Evolutionary conservation across 345 rosid genomes (phyloP), one percentile per base, ranked within the genome.

Genomic region (Corchorus olitorius): DNA sequence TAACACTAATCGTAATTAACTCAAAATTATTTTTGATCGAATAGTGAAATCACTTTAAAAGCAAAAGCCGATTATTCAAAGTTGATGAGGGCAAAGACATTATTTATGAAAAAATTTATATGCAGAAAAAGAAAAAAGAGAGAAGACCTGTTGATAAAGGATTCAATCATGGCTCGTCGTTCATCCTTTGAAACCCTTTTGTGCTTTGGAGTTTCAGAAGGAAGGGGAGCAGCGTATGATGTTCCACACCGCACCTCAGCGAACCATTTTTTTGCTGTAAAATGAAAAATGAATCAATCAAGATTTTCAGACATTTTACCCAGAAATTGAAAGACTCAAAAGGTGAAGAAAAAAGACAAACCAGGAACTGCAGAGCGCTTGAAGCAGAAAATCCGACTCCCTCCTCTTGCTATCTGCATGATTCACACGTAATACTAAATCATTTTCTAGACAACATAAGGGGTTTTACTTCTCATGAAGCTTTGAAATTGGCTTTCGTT

Each of bases 101-200:
- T 4, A 65, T 8, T 2, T 8, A 39, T 20, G 10, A 14, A n/a
- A 45, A 58, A 39, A 17, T 0, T 39, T 39, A 2, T 3, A 39
- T 3, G 0, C 7, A 49, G 6, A 34, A 49, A 33, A 19, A 46
- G 34, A 15, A 35, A 15, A 35, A 22, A 22, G 16, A 50, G 6
- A 10, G 43, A 27, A 20, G 78, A 88, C 91, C 75, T 83, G 75
- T 70, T 73, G 19, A 86, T 86, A 46, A 77, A 88, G 77, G 81
- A 74, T 64, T 76, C 83, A 73, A 86, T 74, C 86, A 84, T 76
- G 63, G 80, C 86, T 67, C 77, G 77, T 27, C 91, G 81, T 55
- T 84, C 88, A 56, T 75, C 87, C 78, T 65, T 80, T 33, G 89
- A 35, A 55, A 88, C 58, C 75, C 34, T 84, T 73, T 65, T 83